These are phyloP conservation scores for Ilyonectria destructans DNA, from an alignment of 2,329 filamentous ascomycete genomes.

Conservation along the genomic window DNA sequence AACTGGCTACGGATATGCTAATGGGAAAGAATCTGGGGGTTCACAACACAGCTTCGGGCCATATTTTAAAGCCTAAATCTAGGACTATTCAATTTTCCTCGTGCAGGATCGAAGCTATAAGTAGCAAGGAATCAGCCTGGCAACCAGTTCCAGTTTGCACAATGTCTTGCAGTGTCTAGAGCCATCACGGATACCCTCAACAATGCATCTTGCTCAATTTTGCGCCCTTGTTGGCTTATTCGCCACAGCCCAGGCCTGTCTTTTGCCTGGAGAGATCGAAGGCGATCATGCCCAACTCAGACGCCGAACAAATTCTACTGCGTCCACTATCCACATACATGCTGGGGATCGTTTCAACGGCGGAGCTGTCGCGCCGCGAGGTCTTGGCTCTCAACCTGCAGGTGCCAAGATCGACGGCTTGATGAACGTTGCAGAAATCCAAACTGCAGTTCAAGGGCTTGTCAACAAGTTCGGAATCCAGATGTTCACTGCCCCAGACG, in stretches of 20 bases:
- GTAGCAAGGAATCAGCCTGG: neutral
- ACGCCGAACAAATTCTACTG: neutral
- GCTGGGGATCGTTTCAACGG: slow-evolving; percentile 58
- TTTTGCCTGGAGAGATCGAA: neutral
- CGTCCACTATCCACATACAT: slow-evolving; percentile 50
- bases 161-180: neutral
- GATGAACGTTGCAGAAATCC: slow-evolving; percentile 61
- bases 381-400: slow-evolving; percentile 46
- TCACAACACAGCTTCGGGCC: neutral
- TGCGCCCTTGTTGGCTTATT: neutral
- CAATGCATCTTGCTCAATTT: neutral
- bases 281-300: neutral
- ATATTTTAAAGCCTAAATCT: neutral
- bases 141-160: too few relatives aligned
- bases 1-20: neutral
- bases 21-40: neutral
- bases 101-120: neutral
- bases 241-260: neutral
- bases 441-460: slow-evolving; percentile 59
- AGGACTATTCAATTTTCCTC: neutral
- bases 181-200: neutral
- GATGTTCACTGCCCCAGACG: slow-evolving; percentile 59
- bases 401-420: slow-evolving; percentile 56
- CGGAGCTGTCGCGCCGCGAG: slow-evolving; percentile 52
- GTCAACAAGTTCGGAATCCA: slow-evolving; percentile 56